These are phyloP conservation scores for Paxillus involutus DNA, from an alignment of 768 basidiomycete species.

Conservation along the genomic window DNA sequence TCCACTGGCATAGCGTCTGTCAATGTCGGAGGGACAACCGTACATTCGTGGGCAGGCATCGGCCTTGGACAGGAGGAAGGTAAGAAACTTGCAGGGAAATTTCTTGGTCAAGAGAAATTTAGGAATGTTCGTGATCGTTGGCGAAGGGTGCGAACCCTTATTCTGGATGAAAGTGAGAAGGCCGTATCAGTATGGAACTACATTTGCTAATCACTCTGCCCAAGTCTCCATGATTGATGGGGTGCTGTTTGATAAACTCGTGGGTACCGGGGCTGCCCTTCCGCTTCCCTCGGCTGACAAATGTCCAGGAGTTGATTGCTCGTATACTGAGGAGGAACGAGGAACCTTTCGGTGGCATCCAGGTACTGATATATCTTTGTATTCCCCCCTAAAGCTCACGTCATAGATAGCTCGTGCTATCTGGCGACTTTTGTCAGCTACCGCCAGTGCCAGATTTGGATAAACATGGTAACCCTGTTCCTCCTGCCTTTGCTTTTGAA, in stretches of 20 bases:
- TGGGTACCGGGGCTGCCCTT: conserved; percentile 31
- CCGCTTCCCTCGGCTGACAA: conserved; percentile 34
- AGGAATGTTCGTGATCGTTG: conserved; percentile 55
- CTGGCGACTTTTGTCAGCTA: conserved; percentile 90
- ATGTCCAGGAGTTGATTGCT: conserved; percentile 58
- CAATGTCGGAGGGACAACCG: conserved; percentile 78
- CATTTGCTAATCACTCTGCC: neutral
- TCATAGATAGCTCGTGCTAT: conserved; percentile 64
- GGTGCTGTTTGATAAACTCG: conserved; percentile 77
- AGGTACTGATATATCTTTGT: conserved; percentile 43
- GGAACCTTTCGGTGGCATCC: conserved; percentile 82
- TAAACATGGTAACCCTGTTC: conserved; percentile 46
- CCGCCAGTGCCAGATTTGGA: conserved; percentile 69
- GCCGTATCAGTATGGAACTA: neutral
- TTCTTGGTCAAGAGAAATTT: conserved; percentile 41
- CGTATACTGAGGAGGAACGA: conserved; percentile 49
- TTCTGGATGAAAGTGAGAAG: conserved; percentile 81
- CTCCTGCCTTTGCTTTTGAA: conserved; percentile 75
- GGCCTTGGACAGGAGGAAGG: conserved; percentile 65
- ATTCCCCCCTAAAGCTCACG: neutral
- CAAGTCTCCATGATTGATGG: conserved; percentile 91
- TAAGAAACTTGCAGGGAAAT: conserved; percentile 53
- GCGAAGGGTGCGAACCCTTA: conserved; percentile 59
- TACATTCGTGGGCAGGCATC: conserved; percentile 84
- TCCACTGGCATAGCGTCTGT: conserved; percentile 79